These are phyloP conservation scores for Tulasnella sp. DNA, from an alignment of 768 basidiomycete genomes.

Conservation along the genomic window DNA sequence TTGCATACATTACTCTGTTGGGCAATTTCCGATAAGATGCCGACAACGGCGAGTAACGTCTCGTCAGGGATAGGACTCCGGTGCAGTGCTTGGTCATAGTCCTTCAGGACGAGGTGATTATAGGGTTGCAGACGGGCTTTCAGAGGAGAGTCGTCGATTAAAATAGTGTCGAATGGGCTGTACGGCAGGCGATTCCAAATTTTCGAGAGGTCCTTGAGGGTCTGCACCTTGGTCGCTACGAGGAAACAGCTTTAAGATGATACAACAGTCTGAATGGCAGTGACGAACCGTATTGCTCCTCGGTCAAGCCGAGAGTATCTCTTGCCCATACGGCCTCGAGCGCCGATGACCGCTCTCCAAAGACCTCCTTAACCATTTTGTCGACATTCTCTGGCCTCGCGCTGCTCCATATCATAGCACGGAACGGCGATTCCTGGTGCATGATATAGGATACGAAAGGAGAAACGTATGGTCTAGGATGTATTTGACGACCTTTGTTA, in stretches of 20 bases:
- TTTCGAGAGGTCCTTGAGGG: constrained; percentile 63
- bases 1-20: constrained; percentile 13
- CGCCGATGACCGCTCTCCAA: constrained; percentile 31
- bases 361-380: constrained; percentile 58
- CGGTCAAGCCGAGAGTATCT: constrained; percentile 56
- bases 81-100: constrained; percentile 6
- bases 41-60: constrained; percentile 16
- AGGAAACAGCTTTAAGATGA: neutral
- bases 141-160: constrained; percentile 41
- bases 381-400: constrained; percentile 69
- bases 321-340: constrained; percentile 55
- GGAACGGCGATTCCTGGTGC: constrained; percentile 57
- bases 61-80: neutral
- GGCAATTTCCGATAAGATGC: constrained; percentile 12
- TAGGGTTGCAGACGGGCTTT: constrained; percentile 60
- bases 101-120: constrained; percentile 45
- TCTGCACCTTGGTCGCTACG: constrained; percentile 32
- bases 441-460: constrained; percentile 54
- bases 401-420: constrained; percentile 82
- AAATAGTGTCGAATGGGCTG: constrained; percentile 37
- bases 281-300: constrained; percentile 54
- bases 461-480: constrained; percentile 54
- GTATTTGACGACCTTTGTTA: constrained; percentile 9
- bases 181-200: constrained; percentile 47
- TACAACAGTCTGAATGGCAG: neutral